phyloP scores from a whole-genome alignment of 2,329 filamentous ascomycete species.

The Diplodia corticola region DNA sequence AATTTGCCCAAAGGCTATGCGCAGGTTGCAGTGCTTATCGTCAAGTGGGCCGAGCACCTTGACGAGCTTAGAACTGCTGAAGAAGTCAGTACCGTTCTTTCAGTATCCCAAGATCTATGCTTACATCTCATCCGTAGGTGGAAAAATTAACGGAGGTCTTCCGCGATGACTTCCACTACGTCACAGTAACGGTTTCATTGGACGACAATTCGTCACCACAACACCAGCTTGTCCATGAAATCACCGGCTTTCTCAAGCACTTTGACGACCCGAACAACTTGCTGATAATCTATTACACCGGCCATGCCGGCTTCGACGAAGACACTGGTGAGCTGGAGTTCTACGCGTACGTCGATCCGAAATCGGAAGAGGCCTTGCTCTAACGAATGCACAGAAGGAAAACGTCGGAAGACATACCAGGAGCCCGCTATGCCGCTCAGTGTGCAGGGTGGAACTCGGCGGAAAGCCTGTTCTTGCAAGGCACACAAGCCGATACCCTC shows the following conservation, averaged over 20 bases:
- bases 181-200: conserved; percentile 36
- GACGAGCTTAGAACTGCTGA: conserved; percentile 37
- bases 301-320: conserved; percentile 34
- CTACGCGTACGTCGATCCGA: conserved; percentile 29
- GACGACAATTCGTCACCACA: conserved; percentile 35
- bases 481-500: conserved; percentile 38
- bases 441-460: background rate
- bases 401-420: conserved; percentile 30
- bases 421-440: background rate
- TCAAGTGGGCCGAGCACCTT: conserved; percentile 39
- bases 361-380: background rate
- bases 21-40: conserved; percentile 39
- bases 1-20: conserved; percentile 34
- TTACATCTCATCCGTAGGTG: conserved; percentile 27
- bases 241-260: conserved; percentile 32
- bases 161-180: conserved; percentile 33
- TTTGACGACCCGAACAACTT: conserved; percentile 33
- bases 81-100: conserved; percentile 32
- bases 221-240: conserved; percentile 34
- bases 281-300: conserved; percentile 44
- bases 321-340: conserved; percentile 27
- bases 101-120: background rate
- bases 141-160: conserved; percentile 35
- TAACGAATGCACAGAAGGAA: conserved; percentile 34
- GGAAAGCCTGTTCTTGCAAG: conserved; percentile 29